phyloP scores from a whole-genome alignment of 2,329 filamentous ascomycete species.

The Pezicula carpinea region DNA sequence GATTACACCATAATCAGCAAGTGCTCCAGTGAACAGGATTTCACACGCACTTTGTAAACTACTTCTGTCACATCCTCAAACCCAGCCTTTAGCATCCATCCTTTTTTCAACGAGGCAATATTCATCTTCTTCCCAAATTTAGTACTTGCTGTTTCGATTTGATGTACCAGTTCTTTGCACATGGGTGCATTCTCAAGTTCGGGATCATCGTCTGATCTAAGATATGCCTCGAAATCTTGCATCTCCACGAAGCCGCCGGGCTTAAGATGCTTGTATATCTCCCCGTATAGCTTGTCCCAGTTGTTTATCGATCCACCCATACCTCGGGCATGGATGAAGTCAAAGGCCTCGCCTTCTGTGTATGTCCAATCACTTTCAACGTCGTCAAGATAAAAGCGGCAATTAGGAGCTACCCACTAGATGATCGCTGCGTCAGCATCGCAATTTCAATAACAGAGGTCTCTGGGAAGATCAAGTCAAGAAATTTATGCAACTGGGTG shows the following conservation, averaged over 20 bases:
- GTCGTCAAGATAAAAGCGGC: constrained; percentile 24
- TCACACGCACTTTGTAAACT: constrained; percentile 2
- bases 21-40: neutral
- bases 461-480: too few species aligned
- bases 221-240: constrained; percentile 6
- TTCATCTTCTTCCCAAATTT: constrained; percentile 9
- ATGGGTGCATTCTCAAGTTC: constrained; percentile 2
- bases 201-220: constrained; percentile 8
- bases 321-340: constrained; percentile 28
- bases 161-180: constrained; percentile 1
- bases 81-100: constrained; percentile 28
- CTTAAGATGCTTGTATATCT: constrained; percentile 6
- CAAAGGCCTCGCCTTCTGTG: constrained; percentile 29
- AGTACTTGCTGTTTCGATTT: constrained; percentile 2
- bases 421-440: too few species aligned
- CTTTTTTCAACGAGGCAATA: constrained; percentile 3
- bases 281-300: constrained; percentile 3
- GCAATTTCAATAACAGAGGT: too few species aligned
- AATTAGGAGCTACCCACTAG: constrained; percentile 18
- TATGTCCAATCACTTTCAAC: constrained; percentile 25
- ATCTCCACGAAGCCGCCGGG: constrained; percentile 7
- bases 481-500: too few species aligned
- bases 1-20: neutral
- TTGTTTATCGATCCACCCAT: constrained; percentile 4
- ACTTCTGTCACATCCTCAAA: constrained; percentile 33